These are phyloP conservation scores for Calonectria fujianensis DNA, from an alignment of 2,329 filamentous ascomycete genomes.

Conservation along the genomic window DNA sequence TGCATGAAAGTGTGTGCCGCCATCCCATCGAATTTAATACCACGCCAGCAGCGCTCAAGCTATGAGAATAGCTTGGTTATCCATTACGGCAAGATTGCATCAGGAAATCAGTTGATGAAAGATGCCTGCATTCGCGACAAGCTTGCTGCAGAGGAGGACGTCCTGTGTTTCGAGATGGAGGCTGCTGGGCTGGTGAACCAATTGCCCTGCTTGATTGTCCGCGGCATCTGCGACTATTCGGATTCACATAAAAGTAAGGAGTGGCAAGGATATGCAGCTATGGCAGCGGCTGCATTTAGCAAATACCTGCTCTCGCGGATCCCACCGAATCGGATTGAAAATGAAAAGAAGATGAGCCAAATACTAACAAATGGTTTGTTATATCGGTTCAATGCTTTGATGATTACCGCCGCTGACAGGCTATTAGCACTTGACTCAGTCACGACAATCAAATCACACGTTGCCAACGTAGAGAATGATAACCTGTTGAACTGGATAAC, in stretches of 20 bases:
- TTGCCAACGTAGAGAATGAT: not conserved
- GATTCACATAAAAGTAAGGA: conserved; percentile 17
- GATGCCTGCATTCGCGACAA: no score
- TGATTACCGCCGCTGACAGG: no score
- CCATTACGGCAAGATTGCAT: no score
- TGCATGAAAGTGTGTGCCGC: not conserved
- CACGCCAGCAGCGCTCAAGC: not conserved
- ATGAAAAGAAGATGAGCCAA: not conserved
- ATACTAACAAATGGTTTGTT: not conserved
- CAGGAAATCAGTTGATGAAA: no score
- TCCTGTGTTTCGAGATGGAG: not conserved
- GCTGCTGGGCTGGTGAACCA: conserved; percentile 24
- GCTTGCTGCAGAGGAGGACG: not conserved
- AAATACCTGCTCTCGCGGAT: conserved; percentile 2
- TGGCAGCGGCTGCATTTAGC: not conserved
- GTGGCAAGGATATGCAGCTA: conserved; percentile 16
- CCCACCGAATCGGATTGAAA: not conserved
- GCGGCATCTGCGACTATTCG: conserved; percentile 11
- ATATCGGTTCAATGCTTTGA: not conserved
- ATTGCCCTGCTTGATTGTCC: not conserved
- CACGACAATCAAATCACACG: not conserved
- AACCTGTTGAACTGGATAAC: conserved; percentile 42
- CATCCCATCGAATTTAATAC: not conserved
- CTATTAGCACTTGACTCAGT: not conserved
- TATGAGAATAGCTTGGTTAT: no score